Base-by-base conservation (phyloP, 1,284 basidiomycete genomes). In the Ganoderma resinaceum region DNA sequence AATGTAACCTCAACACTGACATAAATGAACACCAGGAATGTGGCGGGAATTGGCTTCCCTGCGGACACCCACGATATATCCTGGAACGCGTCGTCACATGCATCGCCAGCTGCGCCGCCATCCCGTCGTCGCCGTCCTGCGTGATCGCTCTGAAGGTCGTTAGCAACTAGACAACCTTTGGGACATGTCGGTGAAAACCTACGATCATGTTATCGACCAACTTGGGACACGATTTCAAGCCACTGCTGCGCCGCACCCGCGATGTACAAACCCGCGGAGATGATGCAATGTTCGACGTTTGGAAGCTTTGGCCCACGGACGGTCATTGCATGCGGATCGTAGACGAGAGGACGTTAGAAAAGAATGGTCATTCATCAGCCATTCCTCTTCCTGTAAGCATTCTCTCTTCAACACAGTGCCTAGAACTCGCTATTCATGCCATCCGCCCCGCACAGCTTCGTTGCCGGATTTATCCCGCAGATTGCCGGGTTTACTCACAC, bases 281-380 rank as follows among this genome's bases (percentile, higher is more conserved):
- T 82, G 4, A 92, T 78, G 75, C 88, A 94, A 75, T 91, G 87
- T 89, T 83, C 87, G 88, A 62, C 78, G 79, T 61, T 79, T 78
- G 5, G 73, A 72, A 66, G 83, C 72, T 65, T 86, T 82, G 23
- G 89, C 82, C 71, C 93, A 93, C 65, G 91, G 0, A 90, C 81
- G 14, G 84, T 80, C 46, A 93, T 87, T 0, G 93, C 92, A 1
- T 92, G 92, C 2, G 88, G 74, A 3, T 89, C 87, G 88, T 18
- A 37, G 20, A 12, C 52, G 4, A 53, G 29, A 31, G 52, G 52
- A 31, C 5, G 52, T 31, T 53, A 14, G 52, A 53, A 29, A 20
- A 53, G 26, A 31, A 49, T 23, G n/a, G 11, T 20, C 46, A 9
- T 6, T 12, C n/a, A 2, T 9, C 23, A 11, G n/a, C n/a, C 23